Base-by-base conservation (phyloP, 768 basidiomycete genomes). In the Tricholoma hemisulphureum region DNA sequence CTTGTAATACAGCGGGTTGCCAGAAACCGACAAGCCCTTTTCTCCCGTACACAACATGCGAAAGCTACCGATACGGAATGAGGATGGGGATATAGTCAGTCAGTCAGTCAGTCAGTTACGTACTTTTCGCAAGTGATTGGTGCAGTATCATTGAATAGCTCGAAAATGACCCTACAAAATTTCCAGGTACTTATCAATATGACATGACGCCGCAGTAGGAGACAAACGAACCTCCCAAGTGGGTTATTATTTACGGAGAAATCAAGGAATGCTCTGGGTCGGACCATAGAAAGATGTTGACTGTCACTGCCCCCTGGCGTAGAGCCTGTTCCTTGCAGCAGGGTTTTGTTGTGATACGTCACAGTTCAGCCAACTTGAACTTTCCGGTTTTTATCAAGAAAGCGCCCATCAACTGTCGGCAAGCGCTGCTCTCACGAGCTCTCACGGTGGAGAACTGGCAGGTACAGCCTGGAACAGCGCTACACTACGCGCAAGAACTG, bases 31-130 rank as follows among this genome's bases (percentile, higher is more conserved):
- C 6, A 88, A 63, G 4, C 93, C 94, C 65, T 84, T 86, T 70
- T 93, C 90, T 8, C 94, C 94, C 1, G 93, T 95, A 69, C 90
- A 93, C 53, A 96, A 75, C 3, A 86, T 84, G 43, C 93, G 84
- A 70, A 95, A 95, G 73, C 93, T 95, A 34, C 34, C 43, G 21
- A n/a, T 23, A 50, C 53, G 50, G 56, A 58, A 14, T 20, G 56
- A 34, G 41, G 39, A 23, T 50, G 29, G 18, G 49, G 51, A 18
- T 28, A 23, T 6, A 2, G 16, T n/a, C 26, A 24, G 41, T 28
- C 11, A 35, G 37, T 56, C 7, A 2, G 16, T n/a, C 26, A 24
- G 41, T 28, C 11, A 35, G 37, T 56, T 39, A 18, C 79, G 56
- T 65, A 93, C 93, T 95, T 94, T 79, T 93, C 89, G 58, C 76